These are phyloP conservation scores for Taphrina sp. DNA, from an alignment of 1,139 yeast species.

Conservation along the genomic window DNA sequence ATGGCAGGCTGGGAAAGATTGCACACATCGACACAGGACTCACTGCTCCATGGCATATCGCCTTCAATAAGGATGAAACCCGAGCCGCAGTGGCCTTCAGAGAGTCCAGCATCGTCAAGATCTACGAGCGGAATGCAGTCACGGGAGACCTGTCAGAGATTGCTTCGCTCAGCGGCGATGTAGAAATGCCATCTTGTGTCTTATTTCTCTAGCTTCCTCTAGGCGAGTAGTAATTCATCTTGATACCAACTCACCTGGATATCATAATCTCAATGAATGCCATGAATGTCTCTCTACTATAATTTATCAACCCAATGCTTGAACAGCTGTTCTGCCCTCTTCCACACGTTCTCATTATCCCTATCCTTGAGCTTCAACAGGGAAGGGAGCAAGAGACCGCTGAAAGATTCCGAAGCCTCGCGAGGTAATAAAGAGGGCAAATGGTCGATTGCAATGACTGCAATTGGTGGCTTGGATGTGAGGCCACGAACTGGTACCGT, in stretches of 20 bases:
- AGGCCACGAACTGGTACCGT: conserved; percentile 77
- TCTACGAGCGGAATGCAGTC: conserved; percentile 3
- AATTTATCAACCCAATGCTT: conserved; percentile 64
- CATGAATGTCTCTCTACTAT: neutral
- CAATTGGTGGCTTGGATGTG: conserved; percentile 69
- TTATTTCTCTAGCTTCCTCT: neutral
- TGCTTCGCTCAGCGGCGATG: neutral
- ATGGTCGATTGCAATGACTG: conserved; percentile 96
- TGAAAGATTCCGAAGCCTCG: conserved; percentile 90
- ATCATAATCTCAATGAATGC: no score
- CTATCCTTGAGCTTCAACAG: conserved; percentile 79
- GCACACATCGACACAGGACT: conserved; percentile 8
- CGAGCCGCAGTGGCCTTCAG: conserved; percentile 14
- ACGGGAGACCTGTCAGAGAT: conserved; percentile 5
- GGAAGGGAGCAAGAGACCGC: conserved; percentile 82
- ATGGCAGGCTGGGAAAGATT: conserved; percentile 6
- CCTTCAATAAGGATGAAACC: conserved; percentile 8
- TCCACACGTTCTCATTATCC: conserved; percentile 84
- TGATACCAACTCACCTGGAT: neutral
- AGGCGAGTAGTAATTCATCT: neutral
- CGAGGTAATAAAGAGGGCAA: conserved; percentile 93
- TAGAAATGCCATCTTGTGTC: conserved; percentile 8
- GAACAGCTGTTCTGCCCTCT: conserved; percentile 76
- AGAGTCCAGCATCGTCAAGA: conserved; percentile 5
- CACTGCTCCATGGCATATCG: conserved; percentile 14